Conservation (phyloP, 2,329 filamentous ascomycete species). For the Trichophyton benhamiae region DNA sequence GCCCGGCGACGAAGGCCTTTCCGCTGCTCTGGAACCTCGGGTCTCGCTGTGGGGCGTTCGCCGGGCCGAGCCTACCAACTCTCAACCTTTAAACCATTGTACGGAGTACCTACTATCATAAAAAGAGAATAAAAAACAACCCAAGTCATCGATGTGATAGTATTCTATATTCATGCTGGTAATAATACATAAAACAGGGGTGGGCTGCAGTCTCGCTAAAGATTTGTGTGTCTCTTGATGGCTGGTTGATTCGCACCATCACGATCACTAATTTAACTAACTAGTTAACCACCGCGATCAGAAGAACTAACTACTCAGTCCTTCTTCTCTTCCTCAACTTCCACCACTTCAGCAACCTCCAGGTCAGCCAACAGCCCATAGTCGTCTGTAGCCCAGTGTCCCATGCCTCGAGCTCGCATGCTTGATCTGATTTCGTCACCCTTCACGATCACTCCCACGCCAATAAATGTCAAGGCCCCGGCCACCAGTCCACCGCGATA, state of each 20-base stretch:
- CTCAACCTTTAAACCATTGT: neutral
- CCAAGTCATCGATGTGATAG: neutral
- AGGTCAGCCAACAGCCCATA: conserved; percentile 17
- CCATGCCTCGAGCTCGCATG: conserved; percentile 11
- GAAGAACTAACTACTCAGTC: too few relatives aligned
- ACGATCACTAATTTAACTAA: too few relatives aligned
- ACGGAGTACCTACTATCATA: too few relatives aligned
- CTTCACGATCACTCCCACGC: neutral
- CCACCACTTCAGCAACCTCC: neutral
- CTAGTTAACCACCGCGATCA: too few relatives aligned
- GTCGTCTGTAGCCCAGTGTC: conserved; percentile 19
- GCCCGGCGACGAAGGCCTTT: neutral
- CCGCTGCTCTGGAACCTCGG: neutral
- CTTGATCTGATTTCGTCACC: conserved; percentile 10
- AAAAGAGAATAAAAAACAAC: neutral
- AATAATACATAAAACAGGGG: neutral
- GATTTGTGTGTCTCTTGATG: neutral
- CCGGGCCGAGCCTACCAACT: neutral
- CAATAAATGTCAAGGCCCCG: neutral
- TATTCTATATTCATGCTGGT: neutral
- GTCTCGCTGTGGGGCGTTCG: neutral
- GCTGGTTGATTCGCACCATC: too few relatives aligned
- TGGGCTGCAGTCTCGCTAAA: neutral
- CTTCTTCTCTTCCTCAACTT: neutral
- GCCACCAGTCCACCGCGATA: conserved; percentile 4